Percentiles rank a stretch among this genome's conserved stretches.
phyloP scores from a whole-genome alignment of 805 yeast species.

The Candida pseudoglaebosa region DNA sequence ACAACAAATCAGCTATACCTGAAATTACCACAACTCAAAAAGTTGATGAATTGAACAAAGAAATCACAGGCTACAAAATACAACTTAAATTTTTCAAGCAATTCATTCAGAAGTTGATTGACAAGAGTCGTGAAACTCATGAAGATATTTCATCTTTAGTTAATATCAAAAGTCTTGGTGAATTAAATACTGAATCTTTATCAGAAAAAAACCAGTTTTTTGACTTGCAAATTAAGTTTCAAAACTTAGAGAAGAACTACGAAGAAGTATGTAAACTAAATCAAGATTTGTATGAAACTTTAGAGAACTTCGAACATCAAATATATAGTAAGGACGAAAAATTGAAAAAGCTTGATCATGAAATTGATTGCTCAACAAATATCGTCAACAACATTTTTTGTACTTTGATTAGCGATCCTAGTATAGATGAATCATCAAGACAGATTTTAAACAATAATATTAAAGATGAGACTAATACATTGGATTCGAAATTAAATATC shows the following conservation, averaged over 20 bases:
- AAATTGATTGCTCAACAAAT: constrained; percentile 11
- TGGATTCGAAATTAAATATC: constrained; percentile 22
- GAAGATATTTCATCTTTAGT: constrained; percentile 3
- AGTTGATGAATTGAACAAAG: constrained; percentile 30
- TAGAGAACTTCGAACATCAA: constrained; percentile 31
- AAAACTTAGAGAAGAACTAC: constrained; percentile 22
- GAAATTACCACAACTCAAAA: constrained; percentile 6
- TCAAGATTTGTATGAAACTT: constrained; percentile 33
- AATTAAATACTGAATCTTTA: not conserved
- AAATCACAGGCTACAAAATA: constrained; percentile 32
- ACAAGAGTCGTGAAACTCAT: constrained; percentile 10
- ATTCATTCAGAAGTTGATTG: constrained; percentile 35
- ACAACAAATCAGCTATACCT: not conserved
- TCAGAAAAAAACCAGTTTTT: constrained; percentile 4
- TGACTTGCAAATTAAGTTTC: constrained; percentile 17
- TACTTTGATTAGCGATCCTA: constrained; percentile 15
- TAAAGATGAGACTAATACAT: constrained; percentile 11
- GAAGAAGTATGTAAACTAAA: constrained; percentile 33
- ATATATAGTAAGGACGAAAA: constrained; percentile 25
- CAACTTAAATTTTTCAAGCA: constrained; percentile 38
- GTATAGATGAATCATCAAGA: constrained; percentile 14
- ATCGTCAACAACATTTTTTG: constrained; percentile 19
- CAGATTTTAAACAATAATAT: constrained; percentile 16
- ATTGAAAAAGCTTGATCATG: constrained; percentile 11
- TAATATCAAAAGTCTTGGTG: constrained; percentile 4